Conservation (phyloP, 2,329 filamentous ascomycete genomes). For the Pseudogymnoascus sp. region DNA sequence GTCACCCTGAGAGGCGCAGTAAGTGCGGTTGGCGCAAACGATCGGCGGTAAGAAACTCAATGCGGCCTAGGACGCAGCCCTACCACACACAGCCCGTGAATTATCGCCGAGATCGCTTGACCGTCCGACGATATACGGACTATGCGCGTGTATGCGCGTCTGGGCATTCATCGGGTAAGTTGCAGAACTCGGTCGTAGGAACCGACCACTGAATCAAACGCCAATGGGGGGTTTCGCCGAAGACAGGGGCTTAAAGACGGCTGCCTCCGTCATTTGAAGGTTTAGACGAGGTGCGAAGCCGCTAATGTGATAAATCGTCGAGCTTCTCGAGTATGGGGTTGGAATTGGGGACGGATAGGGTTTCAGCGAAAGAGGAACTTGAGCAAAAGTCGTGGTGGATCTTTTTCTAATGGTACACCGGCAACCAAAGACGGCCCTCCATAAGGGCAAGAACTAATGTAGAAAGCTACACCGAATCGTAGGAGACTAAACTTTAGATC, state of each 20-base stretch:
- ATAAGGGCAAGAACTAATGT: neutral
- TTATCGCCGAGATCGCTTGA: neutral
- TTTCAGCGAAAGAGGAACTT: neutral
- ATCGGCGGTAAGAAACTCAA: neutral
- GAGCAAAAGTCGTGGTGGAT: neutral
- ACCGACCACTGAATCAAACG: neutral
- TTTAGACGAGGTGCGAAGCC: no score
- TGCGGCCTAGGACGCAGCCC: neutral
- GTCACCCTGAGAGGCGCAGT: neutral
- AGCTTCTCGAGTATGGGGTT: no score
- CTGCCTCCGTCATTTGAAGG: neutral
- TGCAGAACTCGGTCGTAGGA: no score
- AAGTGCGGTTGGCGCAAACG: neutral
- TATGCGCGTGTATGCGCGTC: neutral
- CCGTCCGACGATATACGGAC: neutral
- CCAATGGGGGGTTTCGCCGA: neutral
- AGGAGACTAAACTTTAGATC: neutral
- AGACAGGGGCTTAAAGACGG: neutral
- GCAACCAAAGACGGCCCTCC: neutral
- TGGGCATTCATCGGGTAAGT: neutral
- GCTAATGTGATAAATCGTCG: neutral
- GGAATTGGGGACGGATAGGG: neutral
- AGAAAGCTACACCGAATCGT: neutral
- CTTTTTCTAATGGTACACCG: neutral
- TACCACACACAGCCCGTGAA: neutral